Conservation (phyloP, 345 rosid genomes). For the Salix purpurea region DNA sequence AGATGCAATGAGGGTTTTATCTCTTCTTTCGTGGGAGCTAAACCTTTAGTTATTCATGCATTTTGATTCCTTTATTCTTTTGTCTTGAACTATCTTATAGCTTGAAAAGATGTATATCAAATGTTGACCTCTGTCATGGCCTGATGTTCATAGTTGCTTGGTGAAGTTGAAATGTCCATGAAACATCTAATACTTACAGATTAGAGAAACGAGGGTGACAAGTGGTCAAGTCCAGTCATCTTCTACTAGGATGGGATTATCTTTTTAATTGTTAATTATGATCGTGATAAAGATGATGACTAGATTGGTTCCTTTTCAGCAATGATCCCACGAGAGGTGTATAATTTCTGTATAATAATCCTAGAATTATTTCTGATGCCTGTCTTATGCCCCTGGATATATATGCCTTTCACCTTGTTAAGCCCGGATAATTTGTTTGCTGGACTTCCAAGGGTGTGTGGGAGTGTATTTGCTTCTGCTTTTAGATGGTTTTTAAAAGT, state of each 20-base stretch:
- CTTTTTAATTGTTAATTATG: not conserved
- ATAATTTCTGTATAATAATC: not conserved
- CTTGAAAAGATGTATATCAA: not conserved
- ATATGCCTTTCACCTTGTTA: not conserved
- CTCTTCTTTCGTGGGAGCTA: not conserved
- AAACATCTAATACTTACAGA: not conserved
- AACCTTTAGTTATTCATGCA: not conserved
- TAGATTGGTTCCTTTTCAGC: not conserved
- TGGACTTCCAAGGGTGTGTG: too few species aligned
- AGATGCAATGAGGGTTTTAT: slow-evolving; percentile 7
- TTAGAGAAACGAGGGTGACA: not conserved
- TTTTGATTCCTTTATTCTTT: slow-evolving; percentile 2
- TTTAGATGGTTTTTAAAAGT: too few species aligned
- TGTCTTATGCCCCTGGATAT: not conserved
- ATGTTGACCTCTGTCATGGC: not conserved
- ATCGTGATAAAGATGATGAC: slow-evolving; percentile 1
- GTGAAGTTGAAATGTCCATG: not conserved
- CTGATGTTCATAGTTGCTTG: slow-evolving; percentile 3
- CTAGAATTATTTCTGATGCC: not conserved
- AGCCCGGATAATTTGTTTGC: not conserved
- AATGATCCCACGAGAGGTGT: not conserved
- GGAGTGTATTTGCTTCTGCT: too few species aligned
- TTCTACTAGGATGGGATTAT: not conserved
- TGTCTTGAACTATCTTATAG: not conserved
- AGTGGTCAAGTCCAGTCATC: not conserved